A percentile compares a stretch with the other conserved stretches of the same genome.
These are phyloP conservation scores for Trichoderma citrinoviride DNA, from an alignment of 2,329 filamentous ascomycete genomes.

Conservation along the genomic window DNA sequence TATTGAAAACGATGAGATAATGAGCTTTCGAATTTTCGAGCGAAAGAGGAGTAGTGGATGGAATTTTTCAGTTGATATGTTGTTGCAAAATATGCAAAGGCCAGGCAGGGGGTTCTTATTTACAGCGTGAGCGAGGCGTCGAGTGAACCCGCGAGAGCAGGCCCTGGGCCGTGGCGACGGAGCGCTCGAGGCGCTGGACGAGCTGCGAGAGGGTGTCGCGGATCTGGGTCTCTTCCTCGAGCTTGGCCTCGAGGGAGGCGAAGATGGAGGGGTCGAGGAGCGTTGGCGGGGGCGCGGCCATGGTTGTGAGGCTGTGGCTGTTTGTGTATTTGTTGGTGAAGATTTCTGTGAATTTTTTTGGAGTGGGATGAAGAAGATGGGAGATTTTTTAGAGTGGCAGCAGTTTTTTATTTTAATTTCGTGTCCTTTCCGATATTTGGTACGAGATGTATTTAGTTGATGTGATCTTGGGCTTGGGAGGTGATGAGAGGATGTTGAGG, in stretches of 20 bases:
- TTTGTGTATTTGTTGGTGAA: not conserved
- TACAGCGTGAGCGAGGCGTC: constrained; percentile 63
- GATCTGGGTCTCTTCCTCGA: constrained; percentile 81
- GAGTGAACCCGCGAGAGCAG: constrained; percentile 87
- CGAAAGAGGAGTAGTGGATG: too few relatives aligned
- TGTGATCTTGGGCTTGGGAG: not conserved
- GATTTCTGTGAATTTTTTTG: not conserved
- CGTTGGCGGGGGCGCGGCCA: constrained; percentile 32
- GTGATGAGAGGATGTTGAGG: not conserved
- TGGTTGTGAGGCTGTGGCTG: constrained; percentile 18
- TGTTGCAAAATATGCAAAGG: constrained; percentile 15
- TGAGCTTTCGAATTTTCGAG: too few relatives aligned
- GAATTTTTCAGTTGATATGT: not conserved
- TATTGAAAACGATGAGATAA: not conserved
- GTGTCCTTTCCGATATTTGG: not conserved
- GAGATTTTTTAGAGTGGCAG: not conserved
- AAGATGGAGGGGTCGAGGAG: constrained; percentile 77
- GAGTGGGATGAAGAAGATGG: too few relatives aligned
- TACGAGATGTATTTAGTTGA: not conserved
- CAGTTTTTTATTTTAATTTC: not conserved
- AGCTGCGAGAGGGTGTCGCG: constrained; percentile 82
- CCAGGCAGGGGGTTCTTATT: constrained; percentile 26
- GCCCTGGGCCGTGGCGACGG: constrained; percentile 77
- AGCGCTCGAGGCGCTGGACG: constrained; percentile 76
- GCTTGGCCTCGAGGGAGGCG: constrained; percentile 79